Evolutionary conservation across 1,284 basidiomycete genomes (phyloP).

Genomic region (Cryptococcus wingfieldii): DNA sequence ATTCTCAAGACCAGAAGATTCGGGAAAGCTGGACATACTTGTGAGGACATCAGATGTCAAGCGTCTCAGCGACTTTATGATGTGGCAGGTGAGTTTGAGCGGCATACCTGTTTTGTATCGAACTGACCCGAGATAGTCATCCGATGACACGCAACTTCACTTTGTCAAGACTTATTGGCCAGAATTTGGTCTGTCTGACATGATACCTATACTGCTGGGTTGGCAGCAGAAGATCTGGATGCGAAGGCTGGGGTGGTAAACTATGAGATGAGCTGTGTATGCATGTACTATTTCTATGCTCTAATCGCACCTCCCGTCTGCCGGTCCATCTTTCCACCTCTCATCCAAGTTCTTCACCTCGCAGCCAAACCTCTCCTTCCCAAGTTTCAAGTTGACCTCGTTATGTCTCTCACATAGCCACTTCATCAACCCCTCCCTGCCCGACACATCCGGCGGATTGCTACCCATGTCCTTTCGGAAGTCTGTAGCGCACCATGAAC

Average conservation of each 20-base stretch:
- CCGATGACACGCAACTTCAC: conserved; percentile 81
- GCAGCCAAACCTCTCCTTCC: conserved; percentile 79
- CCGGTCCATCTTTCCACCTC: conserved; percentile 85
- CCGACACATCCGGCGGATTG: conserved; percentile 69
- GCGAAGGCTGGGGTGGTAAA: conserved; percentile 13
- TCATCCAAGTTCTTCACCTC: conserved; percentile 62
- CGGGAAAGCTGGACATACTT: conserved; percentile 68
- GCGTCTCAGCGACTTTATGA: conserved; percentile 83
- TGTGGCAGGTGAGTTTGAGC: conserved; percentile 76
- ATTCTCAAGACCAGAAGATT: conserved; percentile 20
- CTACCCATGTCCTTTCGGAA: conserved; percentile 60
- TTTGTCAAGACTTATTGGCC: conserved; percentile 93
- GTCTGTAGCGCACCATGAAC: conserved; percentile 74
- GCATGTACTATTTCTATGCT: not conserved
- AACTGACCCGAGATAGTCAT: conserved; percentile 34
- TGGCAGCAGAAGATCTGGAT: conserved; percentile 71
- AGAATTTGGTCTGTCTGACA: conserved; percentile 81
- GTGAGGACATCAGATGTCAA: conserved; percentile 89
- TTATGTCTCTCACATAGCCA: conserved; percentile 93
- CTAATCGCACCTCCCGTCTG: conserved; percentile 80
- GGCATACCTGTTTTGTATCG: not conserved
- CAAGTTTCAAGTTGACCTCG: conserved; percentile 77
- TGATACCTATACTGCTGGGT: conserved; percentile 76
- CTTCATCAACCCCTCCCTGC: conserved; percentile 62
- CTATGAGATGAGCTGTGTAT: conserved; percentile 9